Base-by-base conservation (phyloP, 371 early-diverging fungal species). In the Blyttiomyces sp. region DNA sequence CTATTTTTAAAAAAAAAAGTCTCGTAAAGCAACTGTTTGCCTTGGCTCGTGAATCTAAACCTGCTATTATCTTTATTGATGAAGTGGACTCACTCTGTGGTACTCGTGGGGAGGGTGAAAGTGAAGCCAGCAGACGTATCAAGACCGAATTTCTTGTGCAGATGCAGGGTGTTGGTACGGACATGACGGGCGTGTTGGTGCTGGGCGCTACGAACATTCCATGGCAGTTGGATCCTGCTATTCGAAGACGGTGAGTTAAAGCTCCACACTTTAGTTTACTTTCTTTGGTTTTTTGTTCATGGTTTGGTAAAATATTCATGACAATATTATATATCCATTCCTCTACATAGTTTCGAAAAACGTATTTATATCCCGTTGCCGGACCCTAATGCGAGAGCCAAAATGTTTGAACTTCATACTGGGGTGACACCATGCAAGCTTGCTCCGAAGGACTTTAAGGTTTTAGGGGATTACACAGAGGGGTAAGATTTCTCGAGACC, bases 1-100 rank as follows among this genome's bases (percentile, higher is more conserved):
- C 39, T n/a, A n/a, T n/a, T n/a, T n/a, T 13, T n/a, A 13, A 54
- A 62, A 89, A 11, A 39, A 11, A 11, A 13, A 39, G 91, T 64
- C 77, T 96, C 43, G 94, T 96, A 19, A 93, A 92, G 73, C 87
- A 96, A 27, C 81, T 96, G 53, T 96, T 98, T 76, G 82, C 84
- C 44, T 90, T 96, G 86, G 98, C 98, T 33, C 81, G 96, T 48
- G 92, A 95, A 64, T 85, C 80, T 64, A 88, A 86, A 68, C 97
- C 97, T 28, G 86, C 96, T 3, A 94, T 96, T 72, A 93, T 98
- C 34, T 98, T 98, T 70, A 93, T 98, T 64, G 98, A 97, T 76
- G 96, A 97, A 72, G 90, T 98, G n/a, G 98, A 98, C 77, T 95
- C 96, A 5, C 75, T 98, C 36, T 93, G 94, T 70, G 94, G 96